These are phyloP conservation scores for Colletotrichum sp. DNA, from an alignment of 2,329 filamentous ascomycete species.

Conservation along the genomic window DNA sequence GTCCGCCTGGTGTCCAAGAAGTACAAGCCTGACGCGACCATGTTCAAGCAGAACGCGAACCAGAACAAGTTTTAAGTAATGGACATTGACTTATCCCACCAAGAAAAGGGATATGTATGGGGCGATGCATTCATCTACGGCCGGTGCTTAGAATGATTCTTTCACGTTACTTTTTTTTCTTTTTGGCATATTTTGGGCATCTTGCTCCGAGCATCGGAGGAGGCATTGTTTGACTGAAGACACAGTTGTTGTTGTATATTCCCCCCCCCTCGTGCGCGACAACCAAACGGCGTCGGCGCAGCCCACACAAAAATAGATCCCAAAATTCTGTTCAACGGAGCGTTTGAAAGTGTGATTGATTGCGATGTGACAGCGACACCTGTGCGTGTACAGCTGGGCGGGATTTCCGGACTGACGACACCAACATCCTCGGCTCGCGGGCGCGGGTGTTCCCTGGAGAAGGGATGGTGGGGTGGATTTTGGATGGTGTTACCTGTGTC, in stretches of 20 bases:
- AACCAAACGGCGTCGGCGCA: background rate
- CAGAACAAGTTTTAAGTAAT: conserved; percentile 21
- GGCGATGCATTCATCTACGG: background rate
- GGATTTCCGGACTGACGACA: background rate
- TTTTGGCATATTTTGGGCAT: background rate
- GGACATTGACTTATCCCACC: background rate
- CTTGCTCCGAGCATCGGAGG: background rate
- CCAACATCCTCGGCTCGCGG: background rate
- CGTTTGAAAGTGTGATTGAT: background rate
- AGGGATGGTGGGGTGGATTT: background rate
- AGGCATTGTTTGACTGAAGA: background rate
- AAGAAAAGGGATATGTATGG: background rate
- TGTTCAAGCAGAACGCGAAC: conserved; percentile 24
- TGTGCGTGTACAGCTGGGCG: background rate
- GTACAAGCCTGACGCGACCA: conserved; percentile 26
- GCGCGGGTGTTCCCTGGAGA: background rate
- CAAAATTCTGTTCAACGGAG: background rate
- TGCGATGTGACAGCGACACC: background rate
- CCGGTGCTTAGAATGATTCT: background rate
- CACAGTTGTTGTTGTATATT: background rate
- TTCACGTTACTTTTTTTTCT: background rate
- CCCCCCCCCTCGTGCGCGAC: background rate
- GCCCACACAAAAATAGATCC: background rate
- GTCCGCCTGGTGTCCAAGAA: conserved; percentile 28
- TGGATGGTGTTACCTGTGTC: background rate